Conservation (phyloP, 2,329 filamentous ascomycete species). For the Pestalotiopsis sp. region DNA sequence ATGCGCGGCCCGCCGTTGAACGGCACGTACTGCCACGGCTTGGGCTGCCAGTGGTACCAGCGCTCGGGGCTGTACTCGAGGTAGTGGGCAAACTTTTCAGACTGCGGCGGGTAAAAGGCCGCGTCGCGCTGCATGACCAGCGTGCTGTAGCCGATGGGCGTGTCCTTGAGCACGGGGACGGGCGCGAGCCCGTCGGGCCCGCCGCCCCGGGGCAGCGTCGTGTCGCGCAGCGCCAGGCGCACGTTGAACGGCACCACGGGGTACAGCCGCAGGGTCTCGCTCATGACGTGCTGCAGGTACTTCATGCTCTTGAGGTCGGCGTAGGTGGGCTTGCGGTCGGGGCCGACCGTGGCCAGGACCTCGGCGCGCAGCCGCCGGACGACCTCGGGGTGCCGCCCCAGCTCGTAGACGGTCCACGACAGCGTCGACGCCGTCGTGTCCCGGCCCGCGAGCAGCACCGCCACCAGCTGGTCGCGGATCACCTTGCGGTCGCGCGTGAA, state of each 20-base stretch:
- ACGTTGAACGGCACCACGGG: conserved; percentile 81
- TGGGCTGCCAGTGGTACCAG: conserved; percentile 66
- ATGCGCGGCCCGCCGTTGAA: conserved; percentile 42
- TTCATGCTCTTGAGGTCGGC: conserved; percentile 85
- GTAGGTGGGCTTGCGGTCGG: conserved; percentile 68
- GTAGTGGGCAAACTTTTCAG: conserved; percentile 47
- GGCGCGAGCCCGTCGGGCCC: conserved; percentile 65
- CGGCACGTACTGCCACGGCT: conserved; percentile 72
- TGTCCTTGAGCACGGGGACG: conserved; percentile 68
- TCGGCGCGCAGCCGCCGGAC: conserved; percentile 73
- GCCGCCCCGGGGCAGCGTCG: conserved; percentile 73
- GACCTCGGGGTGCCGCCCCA: conserved; percentile 70
- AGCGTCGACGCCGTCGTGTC: conserved; percentile 87
- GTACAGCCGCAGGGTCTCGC: conserved; percentile 79
- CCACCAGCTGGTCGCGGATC: conserved; percentile 82
- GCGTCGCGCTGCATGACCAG: conserved; percentile 73
- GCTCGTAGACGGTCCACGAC: conserved; percentile 82
- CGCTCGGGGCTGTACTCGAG: conserved; percentile 66
- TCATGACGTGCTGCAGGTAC: conserved; percentile 74
- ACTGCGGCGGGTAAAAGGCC: conserved; percentile 60
- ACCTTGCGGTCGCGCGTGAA: conserved; percentile 75
- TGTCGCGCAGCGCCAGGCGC: conserved; percentile 71
- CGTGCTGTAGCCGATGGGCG: conserved; percentile 66
- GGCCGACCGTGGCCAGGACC: conserved; percentile 69
- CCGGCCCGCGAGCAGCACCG: conserved; percentile 80